A percentile compares a stretch with the other conserved stretches of the same genome.
phyloP scores from a whole-genome alignment of 306 rosid species.

The Prinsepia uniflora region DNA sequence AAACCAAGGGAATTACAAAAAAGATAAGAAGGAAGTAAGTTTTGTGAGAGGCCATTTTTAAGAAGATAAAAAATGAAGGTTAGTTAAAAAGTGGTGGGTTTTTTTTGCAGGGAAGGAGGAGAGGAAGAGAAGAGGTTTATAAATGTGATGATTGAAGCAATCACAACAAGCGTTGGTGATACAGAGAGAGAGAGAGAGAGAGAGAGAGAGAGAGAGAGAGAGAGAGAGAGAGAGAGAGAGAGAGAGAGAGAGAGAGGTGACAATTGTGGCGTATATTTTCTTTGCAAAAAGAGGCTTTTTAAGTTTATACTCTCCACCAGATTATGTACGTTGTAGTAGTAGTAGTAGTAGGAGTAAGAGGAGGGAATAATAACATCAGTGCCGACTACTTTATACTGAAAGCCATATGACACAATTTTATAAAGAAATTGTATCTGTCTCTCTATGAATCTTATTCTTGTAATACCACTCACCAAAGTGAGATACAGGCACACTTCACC shows the following conservation, averaged over 20 bases:
- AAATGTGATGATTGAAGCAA: conserved; percentile 47
- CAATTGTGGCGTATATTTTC: conserved; percentile 27
- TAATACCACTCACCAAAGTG: conserved; percentile 5
- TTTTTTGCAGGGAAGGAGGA: conserved; percentile 32
- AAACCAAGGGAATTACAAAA: conserved; percentile 20
- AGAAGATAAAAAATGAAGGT: conserved; percentile 10
- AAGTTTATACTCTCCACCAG: conserved; percentile 70
- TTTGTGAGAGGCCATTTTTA: conserved; percentile 37
- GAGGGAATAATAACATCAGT: conserved; percentile 39
- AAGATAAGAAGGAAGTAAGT: conserved; percentile 33
- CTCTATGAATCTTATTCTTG: conserved; percentile 20
- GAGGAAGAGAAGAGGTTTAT: conserved; percentile 50
- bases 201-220: conserved; percentile 18
- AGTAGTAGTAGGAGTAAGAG: too few species aligned
- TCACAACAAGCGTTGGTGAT: conserved; percentile 22
- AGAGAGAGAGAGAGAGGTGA: conserved; percentile 16
- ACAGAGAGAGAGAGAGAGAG: conserved; percentile 1
- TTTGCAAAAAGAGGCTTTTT: conserved; percentile 79
- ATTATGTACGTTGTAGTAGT: conserved; percentile 12
- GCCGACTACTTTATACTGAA: conserved; percentile 36
- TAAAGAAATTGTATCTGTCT: conserved; percentile 17
- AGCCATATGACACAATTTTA: not conserved
- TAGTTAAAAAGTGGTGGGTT: conserved; percentile 27
- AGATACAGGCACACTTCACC: not conserved
- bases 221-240: conserved; percentile 15